Evolutionary conservation across 345 rosid genomes (phyloP), one percentile per base, ranked within the genome.

Genomic region (Rubroshorea leprosula): DNA sequence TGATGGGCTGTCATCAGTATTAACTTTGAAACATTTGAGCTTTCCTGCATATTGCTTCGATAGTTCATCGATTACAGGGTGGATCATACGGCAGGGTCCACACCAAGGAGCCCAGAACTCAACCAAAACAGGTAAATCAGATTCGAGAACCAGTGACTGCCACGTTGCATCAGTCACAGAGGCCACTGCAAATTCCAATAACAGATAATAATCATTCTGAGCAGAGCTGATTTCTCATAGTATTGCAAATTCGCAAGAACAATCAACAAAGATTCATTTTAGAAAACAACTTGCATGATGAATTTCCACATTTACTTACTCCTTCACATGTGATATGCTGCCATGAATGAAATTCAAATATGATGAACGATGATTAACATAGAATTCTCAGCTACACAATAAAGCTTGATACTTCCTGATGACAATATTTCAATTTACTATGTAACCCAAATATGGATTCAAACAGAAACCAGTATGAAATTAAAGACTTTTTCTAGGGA

Each of bases 71-170:
- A 86, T 72, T 10, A 76, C 38, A 1, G 90, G 95, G 68, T 71
- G 80, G 35, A 86, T 81, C 81, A 86, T 73, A 49, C 84, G 78
- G 75, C 95, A 86, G 1, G 95, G 95, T 7, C 95, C 95, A 31
- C 95, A 86, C 90, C 95, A 86, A 0, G 95, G 90, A 17, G 90
- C 95, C 90, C 88, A 83, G 55, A 86, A 80, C 18, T 83, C 90
- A 27, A 86, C 86, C 45, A 86, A 21, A 6, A 86, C 90, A 0
- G 95, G 84, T 1, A 57, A 35, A 29, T 78, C 78, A 16, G 86
- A 72, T 39, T 81, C 72, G 4, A 86, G 82, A 51, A 86, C 87
- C 25, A 70, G 71, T 12, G 87, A 78, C 43, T 83, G 74, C 95
- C 95, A 86, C 53, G 79, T 74, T 62, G 60, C 57, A 56, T 86